Conservation (phyloP, 1,284 basidiomycete species). For the Ceratobasidium sp. region DNA sequence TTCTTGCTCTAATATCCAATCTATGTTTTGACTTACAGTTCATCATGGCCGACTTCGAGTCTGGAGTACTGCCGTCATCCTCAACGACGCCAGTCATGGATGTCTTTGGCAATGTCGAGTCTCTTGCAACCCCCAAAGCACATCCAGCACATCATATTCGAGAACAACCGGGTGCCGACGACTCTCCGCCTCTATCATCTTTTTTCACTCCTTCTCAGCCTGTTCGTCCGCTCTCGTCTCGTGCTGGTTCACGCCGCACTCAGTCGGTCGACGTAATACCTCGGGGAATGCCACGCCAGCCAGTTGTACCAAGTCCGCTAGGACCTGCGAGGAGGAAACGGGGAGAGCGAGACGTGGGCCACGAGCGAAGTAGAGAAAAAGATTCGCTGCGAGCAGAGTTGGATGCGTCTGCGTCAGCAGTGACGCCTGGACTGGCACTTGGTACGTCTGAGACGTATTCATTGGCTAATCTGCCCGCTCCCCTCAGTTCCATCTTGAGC, state of each 20-base stretch:
- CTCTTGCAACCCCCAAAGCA: not conserved
- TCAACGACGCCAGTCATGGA: not conserved
- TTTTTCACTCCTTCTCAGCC: constrained; percentile 1
- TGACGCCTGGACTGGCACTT: constrained; percentile 30
- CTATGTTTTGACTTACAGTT: not conserved
- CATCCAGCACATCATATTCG: not conserved
- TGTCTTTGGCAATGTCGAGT: constrained; percentile 32
- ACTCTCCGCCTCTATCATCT: constrained; percentile 8
- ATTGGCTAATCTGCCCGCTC: not conserved
- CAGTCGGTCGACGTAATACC: constrained; percentile 20
- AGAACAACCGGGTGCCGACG: not conserved
- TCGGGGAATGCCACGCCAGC: not conserved
- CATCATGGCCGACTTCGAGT: not conserved
- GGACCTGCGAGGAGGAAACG: constrained; percentile 31
- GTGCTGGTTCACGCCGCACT: constrained; percentile 18
- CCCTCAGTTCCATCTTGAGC: constrained; percentile 4
- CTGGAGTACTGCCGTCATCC: not conserved
- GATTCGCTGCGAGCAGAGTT: constrained; percentile 30
- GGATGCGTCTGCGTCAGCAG: constrained; percentile 25
- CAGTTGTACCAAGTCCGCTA: constrained; percentile 1
- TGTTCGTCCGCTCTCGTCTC: not conserved
- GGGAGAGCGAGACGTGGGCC: constrained; percentile 25
- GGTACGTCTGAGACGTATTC: constrained; percentile 19
- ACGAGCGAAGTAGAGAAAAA: constrained; percentile 25
- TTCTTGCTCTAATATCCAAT: too few species aligned